A percentile compares a stretch with the other conserved stretches of the same genome.
Conservation (phyloP, 2,329 filamentous ascomycete genomes). For the Penicillium sp. region DNA sequence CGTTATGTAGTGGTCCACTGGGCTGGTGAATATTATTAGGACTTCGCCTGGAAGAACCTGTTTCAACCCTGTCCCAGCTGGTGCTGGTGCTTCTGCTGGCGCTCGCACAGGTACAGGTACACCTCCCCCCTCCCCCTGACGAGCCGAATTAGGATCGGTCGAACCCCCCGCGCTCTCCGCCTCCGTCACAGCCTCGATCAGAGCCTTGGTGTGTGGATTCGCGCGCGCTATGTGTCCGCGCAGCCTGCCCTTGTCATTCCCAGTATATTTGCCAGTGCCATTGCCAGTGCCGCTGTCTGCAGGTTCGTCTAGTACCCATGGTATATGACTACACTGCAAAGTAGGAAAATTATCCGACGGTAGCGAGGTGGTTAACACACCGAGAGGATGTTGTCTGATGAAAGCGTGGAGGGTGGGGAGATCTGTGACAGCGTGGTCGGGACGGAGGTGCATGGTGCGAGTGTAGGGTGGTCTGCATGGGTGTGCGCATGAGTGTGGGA, state of each 20-base stretch:
- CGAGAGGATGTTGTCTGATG: slow-evolving; percentile 24
- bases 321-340: slow-evolving; percentile 26
- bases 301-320: slow-evolving; percentile 23
- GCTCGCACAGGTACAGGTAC: too few relatives aligned
- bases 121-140: too few relatives aligned
- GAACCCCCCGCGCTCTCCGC: background rate
- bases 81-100: background rate
- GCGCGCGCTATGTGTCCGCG: slow-evolving; percentile 26
- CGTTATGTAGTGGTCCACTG: slow-evolving; percentile 25
- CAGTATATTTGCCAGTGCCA: background rate
- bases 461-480: background rate
- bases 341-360: slow-evolving; percentile 17
- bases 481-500: too few relatives aligned
- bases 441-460: slow-evolving; percentile 20
- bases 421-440: slow-evolving; percentile 21
- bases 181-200: slow-evolving; percentile 17
- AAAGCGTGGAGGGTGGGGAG: slow-evolving; percentile 24
- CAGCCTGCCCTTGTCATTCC: slow-evolving; percentile 2
- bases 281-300: background rate
- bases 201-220: slow-evolving; percentile 26
- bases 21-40: slow-evolving; percentile 26
- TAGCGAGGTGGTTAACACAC: slow-evolving; percentile 23
- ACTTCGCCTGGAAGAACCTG: slow-evolving; percentile 13
- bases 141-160: background rate
- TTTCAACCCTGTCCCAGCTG: background rate